Conservation (phyloP, 2,329 filamentous ascomycete genomes). For the Fusarium oligoseptatum region DNA sequence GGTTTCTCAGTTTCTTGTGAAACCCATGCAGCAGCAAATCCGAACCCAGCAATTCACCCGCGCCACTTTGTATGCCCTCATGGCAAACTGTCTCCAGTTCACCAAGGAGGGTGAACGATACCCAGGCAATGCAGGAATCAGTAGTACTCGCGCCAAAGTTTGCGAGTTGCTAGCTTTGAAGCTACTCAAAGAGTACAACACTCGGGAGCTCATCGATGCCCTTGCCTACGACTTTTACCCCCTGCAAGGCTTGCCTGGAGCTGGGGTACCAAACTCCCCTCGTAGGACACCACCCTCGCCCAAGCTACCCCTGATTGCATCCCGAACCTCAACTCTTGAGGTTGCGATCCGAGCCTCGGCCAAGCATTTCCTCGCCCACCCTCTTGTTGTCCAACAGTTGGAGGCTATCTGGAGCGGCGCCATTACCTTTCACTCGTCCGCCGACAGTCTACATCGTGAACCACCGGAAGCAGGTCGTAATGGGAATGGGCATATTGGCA, state of each 20-base stretch:
- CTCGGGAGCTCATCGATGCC: slow-evolving; percentile 91
- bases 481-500: slow-evolving; percentile 45
- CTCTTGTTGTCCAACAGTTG: slow-evolving; percentile 92
- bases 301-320: slow-evolving; percentile 68
- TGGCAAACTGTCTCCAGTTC: slow-evolving; percentile 96
- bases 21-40: slow-evolving; percentile 94
- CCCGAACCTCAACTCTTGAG: slow-evolving; percentile 90
- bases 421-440: slow-evolving; percentile 92
- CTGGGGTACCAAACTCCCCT: slow-evolving; percentile 51
- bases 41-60: slow-evolving; percentile 85
- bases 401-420: slow-evolving; percentile 97
- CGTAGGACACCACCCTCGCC: slow-evolving; percentile 54
- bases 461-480: slow-evolving; percentile 45
- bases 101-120: slow-evolving; percentile 86
- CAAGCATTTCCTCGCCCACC: slow-evolving; percentile 92
- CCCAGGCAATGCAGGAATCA: slow-evolving; percentile 86
- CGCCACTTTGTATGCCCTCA: slow-evolving; percentile 88
- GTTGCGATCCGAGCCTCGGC: slow-evolving; percentile 93
- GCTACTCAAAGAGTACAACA: slow-evolving; percentile 88
- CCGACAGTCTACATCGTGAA: slow-evolving; percentile 83
- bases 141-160: slow-evolving; percentile 85
- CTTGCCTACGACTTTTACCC: slow-evolving; percentile 96
- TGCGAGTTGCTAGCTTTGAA: slow-evolving; percentile 93
- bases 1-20: slow-evolving; percentile 94
- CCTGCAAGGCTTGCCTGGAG: slow-evolving; percentile 79